Percentiles rank a stretch among this genome's conserved stretches.
These are phyloP conservation scores for Mortierella sp. DNA, from an alignment of 371 early-diverging fungal genomes.

Conservation along the genomic window DNA sequence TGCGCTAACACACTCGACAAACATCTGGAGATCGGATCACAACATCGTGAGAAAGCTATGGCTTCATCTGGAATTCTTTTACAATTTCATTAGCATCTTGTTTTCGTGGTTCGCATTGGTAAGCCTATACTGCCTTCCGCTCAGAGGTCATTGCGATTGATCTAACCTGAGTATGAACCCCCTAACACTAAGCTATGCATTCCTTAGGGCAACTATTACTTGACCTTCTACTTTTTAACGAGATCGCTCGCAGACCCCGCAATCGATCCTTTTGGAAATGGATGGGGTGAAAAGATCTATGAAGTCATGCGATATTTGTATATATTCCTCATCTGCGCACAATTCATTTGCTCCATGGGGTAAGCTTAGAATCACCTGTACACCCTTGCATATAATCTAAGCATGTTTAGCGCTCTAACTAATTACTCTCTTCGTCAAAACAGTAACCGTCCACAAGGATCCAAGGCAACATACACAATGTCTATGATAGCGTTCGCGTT, in stretches of 20 bases:
- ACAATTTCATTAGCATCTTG: conserved; percentile 76
- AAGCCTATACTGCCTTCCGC: conserved; percentile 21
- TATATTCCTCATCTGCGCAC: conserved; percentile 77
- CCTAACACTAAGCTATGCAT: background rate
- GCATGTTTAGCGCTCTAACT: background rate
- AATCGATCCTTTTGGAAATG: conserved; percentile 76
- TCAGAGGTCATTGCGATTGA: background rate
- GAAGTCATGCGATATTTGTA: conserved; percentile 78
- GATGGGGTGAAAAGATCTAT: conserved; percentile 73
- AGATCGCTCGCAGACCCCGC: conserved; percentile 63
- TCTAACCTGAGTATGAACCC: background rate
- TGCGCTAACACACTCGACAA: conserved; percentile 81
- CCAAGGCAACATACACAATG: conserved; percentile 71
- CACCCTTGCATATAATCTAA: background rate
- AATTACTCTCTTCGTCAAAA: background rate
- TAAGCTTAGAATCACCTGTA: conserved; percentile 1
- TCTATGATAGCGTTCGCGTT: conserved; percentile 65
- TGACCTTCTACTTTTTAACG: conserved; percentile 88
- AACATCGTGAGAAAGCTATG: conserved; percentile 69
- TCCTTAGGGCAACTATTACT: conserved; percentile 81
- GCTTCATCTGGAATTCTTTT: conserved; percentile 78
- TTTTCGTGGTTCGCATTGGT: conserved; percentile 85
- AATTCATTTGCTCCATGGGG: conserved; percentile 91
- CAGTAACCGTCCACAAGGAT: conserved; percentile 91
- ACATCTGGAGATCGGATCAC: conserved; percentile 82